A percentile compares a stretch with the other conserved stretches of the same genome.
Conservation (phyloP, 805 yeast species). For the Teunomyces panamensis region DNA sequence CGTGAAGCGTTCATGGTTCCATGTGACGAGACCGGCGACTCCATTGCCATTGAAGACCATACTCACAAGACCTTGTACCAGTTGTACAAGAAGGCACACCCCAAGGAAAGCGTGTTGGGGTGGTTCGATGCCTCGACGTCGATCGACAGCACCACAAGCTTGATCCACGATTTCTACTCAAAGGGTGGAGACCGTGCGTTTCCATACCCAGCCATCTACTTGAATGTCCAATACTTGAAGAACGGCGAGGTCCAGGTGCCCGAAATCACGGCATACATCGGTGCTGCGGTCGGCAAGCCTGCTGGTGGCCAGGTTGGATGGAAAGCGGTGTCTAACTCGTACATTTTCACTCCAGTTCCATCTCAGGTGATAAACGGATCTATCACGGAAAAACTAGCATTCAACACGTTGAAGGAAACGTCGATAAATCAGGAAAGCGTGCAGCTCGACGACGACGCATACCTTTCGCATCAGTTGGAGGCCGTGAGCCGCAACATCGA, state of each 20-base stretch:
- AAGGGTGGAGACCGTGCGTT: slow-evolving; percentile 65
- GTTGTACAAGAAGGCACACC: slow-evolving; percentile 72
- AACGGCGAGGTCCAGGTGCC: slow-evolving; percentile 51
- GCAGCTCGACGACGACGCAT: slow-evolving; percentile 3
- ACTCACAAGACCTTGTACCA: slow-evolving; percentile 69
- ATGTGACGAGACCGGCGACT: slow-evolving; percentile 68
- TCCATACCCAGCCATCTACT: slow-evolving; percentile 76
- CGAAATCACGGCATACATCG: slow-evolving; percentile 63
- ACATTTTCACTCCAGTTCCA: slow-evolving; percentile 75
- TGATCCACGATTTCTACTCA: slow-evolving; percentile 77
- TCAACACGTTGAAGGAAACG: slow-evolving; percentile 43
- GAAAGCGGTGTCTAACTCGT: slow-evolving; percentile 39
- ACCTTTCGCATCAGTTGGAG: slow-evolving; percentile 46
- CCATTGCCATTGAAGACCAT: slow-evolving; percentile 73
- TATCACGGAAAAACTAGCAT: slow-evolving; percentile 53
- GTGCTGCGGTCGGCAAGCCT: slow-evolving; percentile 66
- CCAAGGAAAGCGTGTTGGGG: slow-evolving; percentile 75
- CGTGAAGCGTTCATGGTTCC: slow-evolving; percentile 80
- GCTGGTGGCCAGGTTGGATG: slow-evolving; percentile 34
- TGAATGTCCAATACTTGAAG: slow-evolving; percentile 63
- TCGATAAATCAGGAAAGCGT: slow-evolving; percentile 25
- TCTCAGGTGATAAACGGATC: slow-evolving; percentile 56
- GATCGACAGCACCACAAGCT: slow-evolving; percentile 69
- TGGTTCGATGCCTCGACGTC: slow-evolving; percentile 71
- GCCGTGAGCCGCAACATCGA: slow-evolving; percentile 48